phyloP scores from a whole-genome alignment of 441 rosid genomes.

The Populus hybrid region DNA sequence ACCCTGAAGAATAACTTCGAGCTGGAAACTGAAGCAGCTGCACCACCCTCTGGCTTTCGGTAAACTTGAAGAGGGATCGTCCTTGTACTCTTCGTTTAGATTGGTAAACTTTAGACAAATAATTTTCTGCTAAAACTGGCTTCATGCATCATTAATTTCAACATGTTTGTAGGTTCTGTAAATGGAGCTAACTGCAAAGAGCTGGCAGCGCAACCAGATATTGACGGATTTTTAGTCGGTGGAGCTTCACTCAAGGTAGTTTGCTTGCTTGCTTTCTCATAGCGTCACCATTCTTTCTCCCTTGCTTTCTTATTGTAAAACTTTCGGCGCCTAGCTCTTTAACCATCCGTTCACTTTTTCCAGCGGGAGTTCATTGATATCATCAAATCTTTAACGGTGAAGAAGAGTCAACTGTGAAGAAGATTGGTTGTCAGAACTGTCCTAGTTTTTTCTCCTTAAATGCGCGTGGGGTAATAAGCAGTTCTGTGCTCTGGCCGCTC shows the following conservation, averaged over 20 bases:
- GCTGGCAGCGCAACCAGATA: conserved; percentile 53
- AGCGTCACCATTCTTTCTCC: no score
- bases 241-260: conserved; percentile 76
- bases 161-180: conserved; percentile 45
- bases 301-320: neutral
- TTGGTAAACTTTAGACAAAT: neutral
- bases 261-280: neutral
- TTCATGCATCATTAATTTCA: neutral
- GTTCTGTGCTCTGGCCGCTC: neutral
- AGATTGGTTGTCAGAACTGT: neutral
- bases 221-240: no score
- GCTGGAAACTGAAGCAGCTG: no score
- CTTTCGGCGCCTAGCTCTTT: neutral
- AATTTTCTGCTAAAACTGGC: conserved; percentile 6
- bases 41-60: no score
- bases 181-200: conserved; percentile 67
- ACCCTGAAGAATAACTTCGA: no score
- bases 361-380: conserved; percentile 70
- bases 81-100: no score
- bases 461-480: neutral
- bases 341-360: neutral
- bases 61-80: no score
- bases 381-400: conserved; percentile 50
- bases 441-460: neutral
- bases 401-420: conserved; percentile 26